These are phyloP conservation scores for Volvox carteri DNA, from an alignment of 163 green algal genomes.

Conservation along the genomic window DNA sequence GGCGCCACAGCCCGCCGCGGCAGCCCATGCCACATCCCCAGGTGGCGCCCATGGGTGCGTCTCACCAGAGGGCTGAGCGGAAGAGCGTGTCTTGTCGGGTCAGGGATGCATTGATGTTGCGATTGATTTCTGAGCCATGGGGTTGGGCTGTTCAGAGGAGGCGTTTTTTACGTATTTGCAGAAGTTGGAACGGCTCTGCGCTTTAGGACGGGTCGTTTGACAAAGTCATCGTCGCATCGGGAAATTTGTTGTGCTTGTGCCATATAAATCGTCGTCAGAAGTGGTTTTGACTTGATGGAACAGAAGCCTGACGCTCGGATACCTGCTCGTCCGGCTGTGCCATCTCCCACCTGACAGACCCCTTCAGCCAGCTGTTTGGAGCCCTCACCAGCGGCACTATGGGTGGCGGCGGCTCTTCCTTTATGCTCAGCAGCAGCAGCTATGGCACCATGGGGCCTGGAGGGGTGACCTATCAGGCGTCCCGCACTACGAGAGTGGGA, in stretches of 20 bases:
- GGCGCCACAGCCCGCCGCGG: constrained; percentile 27
- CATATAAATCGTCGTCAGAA: no score
- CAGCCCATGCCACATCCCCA: neutral
- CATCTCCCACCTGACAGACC: constrained; percentile 7
- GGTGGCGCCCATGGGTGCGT: neutral
- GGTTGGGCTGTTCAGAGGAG: neutral
- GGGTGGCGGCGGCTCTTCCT: neutral
- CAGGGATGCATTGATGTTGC: neutral
- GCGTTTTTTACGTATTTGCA: neutral
- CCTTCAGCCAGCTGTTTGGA: constrained; percentile 33
- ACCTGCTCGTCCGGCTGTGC: no score
- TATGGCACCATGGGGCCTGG: constrained; percentile 45
- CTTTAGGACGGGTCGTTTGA: no score
- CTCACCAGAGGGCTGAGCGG: neutral
- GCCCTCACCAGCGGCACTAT: neutral
- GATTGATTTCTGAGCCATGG: neutral
- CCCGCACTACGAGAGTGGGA: constrained; percentile 37
- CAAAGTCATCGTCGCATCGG: no score
- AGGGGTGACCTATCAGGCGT: no score
- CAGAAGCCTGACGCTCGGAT: no score
- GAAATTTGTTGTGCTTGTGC: no score
- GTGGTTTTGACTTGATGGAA: no score
- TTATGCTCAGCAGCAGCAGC: constrained; percentile 52
- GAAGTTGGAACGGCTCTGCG: neutral
- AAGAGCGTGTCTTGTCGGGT: neutral